phyloP scores from a whole-genome alignment of 2,329 filamentous ascomycete species.

The Thielaviopsis ethacetica region DNA sequence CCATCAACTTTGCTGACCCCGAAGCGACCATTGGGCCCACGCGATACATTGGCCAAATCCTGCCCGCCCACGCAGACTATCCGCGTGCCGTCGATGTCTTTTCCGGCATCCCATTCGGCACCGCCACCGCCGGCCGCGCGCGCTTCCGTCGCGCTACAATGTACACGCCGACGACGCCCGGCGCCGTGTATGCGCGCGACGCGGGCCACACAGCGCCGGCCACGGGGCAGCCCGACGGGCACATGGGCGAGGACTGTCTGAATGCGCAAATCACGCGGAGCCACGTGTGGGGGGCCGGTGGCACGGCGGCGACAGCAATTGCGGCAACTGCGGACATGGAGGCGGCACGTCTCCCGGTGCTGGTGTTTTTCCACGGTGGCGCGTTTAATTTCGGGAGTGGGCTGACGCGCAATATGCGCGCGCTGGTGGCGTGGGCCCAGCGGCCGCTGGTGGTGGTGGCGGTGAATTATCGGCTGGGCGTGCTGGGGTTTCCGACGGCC shows the following conservation, averaged over 20 bases:
- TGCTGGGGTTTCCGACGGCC: conserved; percentile 49
- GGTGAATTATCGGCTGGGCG: conserved; percentile 48
- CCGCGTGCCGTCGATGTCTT: conserved; percentile 30
- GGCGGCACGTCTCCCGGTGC: conserved; percentile 23
- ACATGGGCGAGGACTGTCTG: conserved; percentile 32
- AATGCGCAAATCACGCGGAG: conserved; percentile 33
- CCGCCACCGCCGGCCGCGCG: conserved; percentile 23
- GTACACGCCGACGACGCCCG: neutral
- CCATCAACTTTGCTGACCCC: neutral
- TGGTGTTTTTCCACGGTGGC: conserved; percentile 49
- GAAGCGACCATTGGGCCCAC: neutral
- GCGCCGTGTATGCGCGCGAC: neutral
- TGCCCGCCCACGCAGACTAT: neutral
- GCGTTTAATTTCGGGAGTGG: conserved; percentile 40
- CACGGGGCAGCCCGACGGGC: conserved; percentile 16
- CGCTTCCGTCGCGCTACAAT: conserved; percentile 28
- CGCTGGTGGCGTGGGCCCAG: conserved; percentile 40
- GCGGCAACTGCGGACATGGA: too few species aligned
- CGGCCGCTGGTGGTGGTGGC: conserved; percentile 39
- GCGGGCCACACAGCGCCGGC: conserved; percentile 13
- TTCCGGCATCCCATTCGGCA: conserved; percentile 33
- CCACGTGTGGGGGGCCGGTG: conserved; percentile 13
- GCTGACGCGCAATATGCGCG: conserved; percentile 40
- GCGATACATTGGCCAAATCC: neutral
- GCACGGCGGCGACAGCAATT: too few species aligned